Evolutionary conservation across 2,329 filamentous ascomycete species (phyloP).

Genomic region (Penicillium sp.): DNA sequence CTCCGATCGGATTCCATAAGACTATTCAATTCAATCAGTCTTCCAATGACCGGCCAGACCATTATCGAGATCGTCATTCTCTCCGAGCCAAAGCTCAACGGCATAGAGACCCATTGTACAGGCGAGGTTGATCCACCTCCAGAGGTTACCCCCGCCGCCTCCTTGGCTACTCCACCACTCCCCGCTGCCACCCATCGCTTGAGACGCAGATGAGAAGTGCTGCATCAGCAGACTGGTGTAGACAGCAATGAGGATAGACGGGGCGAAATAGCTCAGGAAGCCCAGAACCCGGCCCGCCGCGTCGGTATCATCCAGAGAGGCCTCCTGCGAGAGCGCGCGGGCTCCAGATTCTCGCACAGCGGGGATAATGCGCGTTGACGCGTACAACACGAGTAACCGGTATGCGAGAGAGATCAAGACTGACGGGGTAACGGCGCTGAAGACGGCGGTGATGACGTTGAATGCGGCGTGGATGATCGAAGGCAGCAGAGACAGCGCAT

Average conservation of each 20-base stretch:
- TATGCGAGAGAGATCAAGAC: constrained; percentile 95
- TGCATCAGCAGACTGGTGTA: constrained; percentile 96
- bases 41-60: constrained; percentile 86
- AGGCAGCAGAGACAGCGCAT: constrained; percentile 82
- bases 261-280: constrained; percentile 90
- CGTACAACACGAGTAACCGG: constrained; percentile 92
- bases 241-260: constrained; percentile 90
- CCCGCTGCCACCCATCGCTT: constrained; percentile 65
- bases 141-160: constrained; percentile 82
- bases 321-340: constrained; percentile 80
- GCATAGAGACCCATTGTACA: constrained; percentile 90
- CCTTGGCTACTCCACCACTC: constrained; percentile 87
- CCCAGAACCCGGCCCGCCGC: constrained; percentile 79
- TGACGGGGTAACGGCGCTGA: constrained; percentile 93
- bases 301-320: constrained; percentile 83
- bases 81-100: constrained; percentile 85
- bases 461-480: constrained; percentile 82
- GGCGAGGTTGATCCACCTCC: constrained; percentile 92
- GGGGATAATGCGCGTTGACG: constrained; percentile 92
- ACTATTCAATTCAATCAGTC: constrained; percentile 68
- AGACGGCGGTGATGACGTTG: constrained; percentile 85
- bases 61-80: constrained; percentile 71
- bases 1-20: not conserved
- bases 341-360: constrained; percentile 88
- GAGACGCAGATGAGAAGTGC: constrained; percentile 79